Base-by-base conservation (phyloP, 495 filamentous ascomycete genomes). In the Xylaria curta region DNA sequence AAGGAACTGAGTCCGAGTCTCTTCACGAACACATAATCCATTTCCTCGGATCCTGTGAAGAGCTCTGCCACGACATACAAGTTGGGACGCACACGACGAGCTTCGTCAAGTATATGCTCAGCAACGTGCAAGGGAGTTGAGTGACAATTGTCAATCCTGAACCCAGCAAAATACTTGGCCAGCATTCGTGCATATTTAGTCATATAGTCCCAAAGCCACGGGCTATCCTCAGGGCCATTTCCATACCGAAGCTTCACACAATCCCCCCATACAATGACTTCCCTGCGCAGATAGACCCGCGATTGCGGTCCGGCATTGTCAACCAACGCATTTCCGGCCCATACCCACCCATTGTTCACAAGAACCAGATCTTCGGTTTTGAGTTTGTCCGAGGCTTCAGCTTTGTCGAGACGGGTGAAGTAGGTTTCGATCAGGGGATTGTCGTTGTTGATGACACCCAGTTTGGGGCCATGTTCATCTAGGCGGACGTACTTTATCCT, bases 341-440 rank as follows among this genome's bases (percentile, higher is more conserved):
- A 99, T 24, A 98, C 94, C 97, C 97, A 99, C 69, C 97, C 97
- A 78, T 99, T 99, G 82, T 97, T 98, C 40, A 91, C 95, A 21
- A 99, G 82, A 4, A 93, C 93, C 44, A 98, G 82, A 60, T 92
- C 89, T 69, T 92, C 92, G 2, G 89, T 84, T 54, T 89, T 89
- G 76, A 97, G 91, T 79, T 93, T 91, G 72, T 87, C 87, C 0
- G 97, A 97, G 38, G 85, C 86, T 7, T 92, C 89, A 72, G 97
- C 97, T 40, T 86, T 77, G 2, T 96, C 93, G 28, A 99, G 87
- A 19, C 97, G 90, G 6, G 95, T 97, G 82, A 99, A 99, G 83
- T 98, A 98, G 0, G 93, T 85, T 82, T 99, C 97, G 70, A 97
- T 93, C n/a, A 99, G 83, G 49, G 96, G 93, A 73, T 87, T 93